phyloP scores from a whole-genome alignment of 345 rosid genomes.

The Hevea brasiliensis region DNA sequence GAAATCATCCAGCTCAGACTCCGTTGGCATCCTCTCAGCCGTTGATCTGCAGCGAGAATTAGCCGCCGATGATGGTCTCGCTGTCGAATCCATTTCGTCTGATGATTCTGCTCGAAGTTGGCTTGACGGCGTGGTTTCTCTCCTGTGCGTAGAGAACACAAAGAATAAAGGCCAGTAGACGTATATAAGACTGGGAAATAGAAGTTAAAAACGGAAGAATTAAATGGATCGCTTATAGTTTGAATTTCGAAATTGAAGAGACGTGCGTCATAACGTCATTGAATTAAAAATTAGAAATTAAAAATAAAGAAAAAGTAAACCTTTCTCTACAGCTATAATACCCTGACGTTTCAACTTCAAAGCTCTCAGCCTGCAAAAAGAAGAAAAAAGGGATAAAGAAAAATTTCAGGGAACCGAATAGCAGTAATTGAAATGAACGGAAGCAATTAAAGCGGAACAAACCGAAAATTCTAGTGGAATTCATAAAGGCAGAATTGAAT shows the following conservation, averaged over 20 bases:
- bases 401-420: slow-evolving; percentile 18
- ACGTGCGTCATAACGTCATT: slow-evolving; percentile 2
- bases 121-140: slow-evolving; percentile 45
- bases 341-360: slow-evolving; percentile 56
- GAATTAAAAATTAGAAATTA: neutral
- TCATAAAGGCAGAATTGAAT: slow-evolving; percentile 5
- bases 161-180: neutral
- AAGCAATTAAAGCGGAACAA: slow-evolving; percentile 31
- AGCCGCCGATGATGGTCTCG: slow-evolving; percentile 30
- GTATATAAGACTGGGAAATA: neutral
- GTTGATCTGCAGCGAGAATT: slow-evolving; percentile 39
- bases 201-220: slow-evolving; percentile 12
- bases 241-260: slow-evolving; percentile 34
- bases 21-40: slow-evolving; percentile 42
- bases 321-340: slow-evolving; percentile 41
- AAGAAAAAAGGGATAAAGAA: neutral
- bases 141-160: slow-evolving; percentile 22
- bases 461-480: slow-evolving; percentile 22
- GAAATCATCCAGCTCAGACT: slow-evolving; percentile 65
- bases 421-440: slow-evolving; percentile 14
- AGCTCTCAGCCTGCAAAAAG: slow-evolving; percentile 43
- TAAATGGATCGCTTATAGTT: slow-evolving; percentile 13
- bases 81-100: slow-evolving; percentile 39
- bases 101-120: slow-evolving; percentile 32
- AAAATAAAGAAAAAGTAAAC: slow-evolving; percentile 18